Base-by-base conservation (phyloP, 805 yeast species). In the Wickerhamiella nectarea region DNA sequence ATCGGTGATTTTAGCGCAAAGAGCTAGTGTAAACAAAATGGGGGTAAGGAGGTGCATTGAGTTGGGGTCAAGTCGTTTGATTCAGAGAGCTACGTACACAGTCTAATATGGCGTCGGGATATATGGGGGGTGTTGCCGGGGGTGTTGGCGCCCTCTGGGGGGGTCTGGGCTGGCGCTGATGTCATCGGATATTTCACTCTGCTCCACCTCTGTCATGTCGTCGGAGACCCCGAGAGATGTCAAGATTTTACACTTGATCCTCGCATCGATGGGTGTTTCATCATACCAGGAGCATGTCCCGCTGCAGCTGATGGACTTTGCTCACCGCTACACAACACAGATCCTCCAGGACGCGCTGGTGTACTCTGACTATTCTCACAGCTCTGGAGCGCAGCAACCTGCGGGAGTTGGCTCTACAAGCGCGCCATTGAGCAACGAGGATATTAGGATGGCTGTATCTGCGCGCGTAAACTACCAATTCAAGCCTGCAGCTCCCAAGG, bases 221-320 rank as follows among this genome's bases (percentile, higher is more conserved):
- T 36, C 45, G 20, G 41, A 36, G 15, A 57, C 63, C 15, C 98
- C 98, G 1, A 67, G 97, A 47, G 98, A 91, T 60, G 96, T 89
- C 35, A 72, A 96, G 47, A 71, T 93, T 48, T 66, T 91, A 38
- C 96, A 89, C 59, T 67, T 91, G 59, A 80, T 91, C 26, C 74
- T 91, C 55, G 97, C 97, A 12, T 81, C 96, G 0, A 94, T 89
- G 64, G 87, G 94, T 1, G 82, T 91, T 21, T 83, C 80, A 46
- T 75, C 80, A 47, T 91, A 89, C 62, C 95, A 91, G 59, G 97
- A 91, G 57, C 94, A 86, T 46, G 97, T 91, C 3, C 95, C 97
- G 0, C 62, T 93, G 19, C 97, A 91, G 60, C 68, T 91, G 46
- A 85, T 93, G 94, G 98, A 91, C 60, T 91, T 91, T 66, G 97